Percentiles rank a stretch among this genome's conserved stretches.
Evolutionary conservation across 306 rosid species (phyloP).

Genomic region (Alnus glutinosa): DNA sequence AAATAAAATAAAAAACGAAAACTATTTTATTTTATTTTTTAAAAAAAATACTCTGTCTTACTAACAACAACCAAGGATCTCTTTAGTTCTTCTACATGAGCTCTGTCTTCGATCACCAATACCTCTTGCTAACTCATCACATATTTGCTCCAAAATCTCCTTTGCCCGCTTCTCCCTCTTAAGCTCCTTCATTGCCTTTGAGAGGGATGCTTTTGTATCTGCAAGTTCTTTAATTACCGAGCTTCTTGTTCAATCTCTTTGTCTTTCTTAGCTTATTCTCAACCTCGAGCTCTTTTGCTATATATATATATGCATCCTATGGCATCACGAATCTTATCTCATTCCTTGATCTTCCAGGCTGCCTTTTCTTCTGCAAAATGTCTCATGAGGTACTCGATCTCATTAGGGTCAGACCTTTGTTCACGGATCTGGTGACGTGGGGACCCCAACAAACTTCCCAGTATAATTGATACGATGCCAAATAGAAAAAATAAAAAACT

Average conservation of each 20-base stretch:
- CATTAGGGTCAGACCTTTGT: slow-evolving; percentile 45
- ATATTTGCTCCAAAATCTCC: slow-evolving; percentile 76
- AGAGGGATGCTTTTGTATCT: slow-evolving; percentile 48
- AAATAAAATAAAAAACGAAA: no score
- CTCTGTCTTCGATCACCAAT: slow-evolving; percentile 73
- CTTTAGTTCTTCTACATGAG: slow-evolving; percentile 75
- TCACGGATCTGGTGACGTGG: slow-evolving; percentile 32
- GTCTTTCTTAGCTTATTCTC: slow-evolving; percentile 85
- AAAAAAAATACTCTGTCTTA: no score
- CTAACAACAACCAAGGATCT: slow-evolving; percentile 6
- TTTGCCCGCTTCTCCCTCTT: slow-evolving; percentile 84
- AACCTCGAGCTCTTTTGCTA: slow-evolving; percentile 67
- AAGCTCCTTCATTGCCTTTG: slow-evolving; percentile 58
- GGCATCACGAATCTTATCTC: slow-evolving; percentile 61
- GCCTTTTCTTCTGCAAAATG: slow-evolving; percentile 79
- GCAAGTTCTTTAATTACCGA: slow-evolving; percentile 68
- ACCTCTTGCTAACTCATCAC: slow-evolving; percentile 79
- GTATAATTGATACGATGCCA: no score
- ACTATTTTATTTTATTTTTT: no score
- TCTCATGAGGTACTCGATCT: slow-evolving; percentile 50
- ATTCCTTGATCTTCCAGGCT: slow-evolving; percentile 68
- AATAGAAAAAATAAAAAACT: no score
- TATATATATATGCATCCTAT: slow-evolving; percentile 24
- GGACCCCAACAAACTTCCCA: no score
- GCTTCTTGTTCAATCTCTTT: slow-evolving; percentile 73